A percentile compares a stretch with the other conserved stretches of the same genome.
Conservation (phyloP, 169 alveolate genomes). For the Eimeria sp. region DNA sequence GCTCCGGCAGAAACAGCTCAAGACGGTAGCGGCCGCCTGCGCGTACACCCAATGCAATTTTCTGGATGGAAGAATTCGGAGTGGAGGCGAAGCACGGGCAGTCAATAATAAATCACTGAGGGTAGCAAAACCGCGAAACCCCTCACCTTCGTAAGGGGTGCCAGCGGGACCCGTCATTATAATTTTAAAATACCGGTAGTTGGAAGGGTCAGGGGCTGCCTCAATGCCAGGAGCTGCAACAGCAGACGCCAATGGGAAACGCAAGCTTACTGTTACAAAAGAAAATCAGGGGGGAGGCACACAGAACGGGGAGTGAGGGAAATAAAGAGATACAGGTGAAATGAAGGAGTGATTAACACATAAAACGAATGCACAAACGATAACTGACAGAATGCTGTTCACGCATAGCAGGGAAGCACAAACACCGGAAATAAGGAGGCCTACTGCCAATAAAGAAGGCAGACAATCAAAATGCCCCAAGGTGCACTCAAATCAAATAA, state of each 20-base stretch:
- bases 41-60: not conserved
- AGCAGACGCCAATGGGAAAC: too few species aligned
- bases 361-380: too few species aligned
- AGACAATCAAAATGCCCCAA: too few species aligned
- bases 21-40: slow-evolving; percentile 96
- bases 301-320: not conserved
- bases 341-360: not conserved
- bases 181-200: slow-evolving; percentile 97
- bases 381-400: too few species aligned
- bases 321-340: not conserved
- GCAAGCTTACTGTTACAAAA: not conserved
- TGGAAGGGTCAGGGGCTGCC: slow-evolving; percentile 96
- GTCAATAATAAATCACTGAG: not conserved
- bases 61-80: not conserved
- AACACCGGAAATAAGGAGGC: too few species aligned
- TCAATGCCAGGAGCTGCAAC: slow-evolving; percentile 96
- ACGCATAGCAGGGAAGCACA: too few species aligned
- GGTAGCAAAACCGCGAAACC: not conserved
- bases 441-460: too few species aligned
- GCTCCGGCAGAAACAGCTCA: slow-evolving; percentile 98
- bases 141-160: slow-evolving; percentile 98
- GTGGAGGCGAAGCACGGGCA: not conserved
- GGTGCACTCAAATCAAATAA: too few species aligned
- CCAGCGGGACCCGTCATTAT: slow-evolving; percentile 98
- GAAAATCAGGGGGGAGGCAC: not conserved